Evolutionary conservation across 805 yeast genomes (phyloP), one percentile per base, ranked within the genome.

Genomic region (Wickerhamiella allomyrinae): DNA sequence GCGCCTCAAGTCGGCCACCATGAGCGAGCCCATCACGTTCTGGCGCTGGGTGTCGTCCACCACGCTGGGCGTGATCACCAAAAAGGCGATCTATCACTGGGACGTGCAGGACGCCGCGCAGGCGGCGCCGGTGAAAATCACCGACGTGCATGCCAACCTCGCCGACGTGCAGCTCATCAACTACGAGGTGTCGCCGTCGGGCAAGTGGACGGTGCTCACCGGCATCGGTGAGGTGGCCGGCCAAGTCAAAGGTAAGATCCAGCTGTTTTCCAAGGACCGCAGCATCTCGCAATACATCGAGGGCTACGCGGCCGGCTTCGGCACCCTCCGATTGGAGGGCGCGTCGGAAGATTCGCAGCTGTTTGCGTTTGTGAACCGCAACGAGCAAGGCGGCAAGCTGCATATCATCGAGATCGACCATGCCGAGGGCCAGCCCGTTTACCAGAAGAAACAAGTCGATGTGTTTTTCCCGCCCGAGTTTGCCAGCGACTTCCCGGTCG

Each of bases 381-480:
- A 79, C 41, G 81, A 80, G 29, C 78, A 77, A 47, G 89, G 89
- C 46, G 86, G 87, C 49, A 80, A 77, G 60, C 71, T 91, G 60
- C 95, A 87, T 63, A 76, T 91, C 52, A 83, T 89, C 51, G 98
- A 93, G 67, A 91, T 93, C 56, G 99, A 91, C 61, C 97, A 91
- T 60, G 83, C 77, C 53, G 81, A 80, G 15, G 74, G 75, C 34
- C 74, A 79, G 54, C 94, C 96, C n/a, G 68, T 70, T 19, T 91
- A 81, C 67, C 73, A 74, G 47, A 91, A 93, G 72, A 86, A 86
- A 62, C 75, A 83, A 37, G 91, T 83, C 39, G 97, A 89, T 55
- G 77, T 91, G 47, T 91, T 82, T 65, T 86, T 89, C 74, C 98
- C 98, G 27, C 87, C 94, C 21, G 98, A 93, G 66, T 94, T 95